These are phyloP conservation scores for Eucalyptus marginata DNA, from an alignment of 345 rosid genomes.

Conservation along the genomic window DNA sequence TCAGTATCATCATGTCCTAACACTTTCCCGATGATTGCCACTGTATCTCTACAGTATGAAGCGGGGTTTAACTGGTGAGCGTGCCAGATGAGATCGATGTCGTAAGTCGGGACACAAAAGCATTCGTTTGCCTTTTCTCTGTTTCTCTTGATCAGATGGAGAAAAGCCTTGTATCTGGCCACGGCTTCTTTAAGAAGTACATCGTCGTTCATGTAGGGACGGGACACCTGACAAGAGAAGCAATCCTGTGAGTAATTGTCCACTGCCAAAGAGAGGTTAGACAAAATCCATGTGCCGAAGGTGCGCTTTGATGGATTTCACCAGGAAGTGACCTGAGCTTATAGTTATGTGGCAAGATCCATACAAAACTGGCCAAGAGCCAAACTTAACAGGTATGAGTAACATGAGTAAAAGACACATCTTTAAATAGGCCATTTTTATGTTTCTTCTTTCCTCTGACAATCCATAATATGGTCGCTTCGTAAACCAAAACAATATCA, in stretches of 20 bases:
- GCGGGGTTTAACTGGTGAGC: constrained; percentile 74
- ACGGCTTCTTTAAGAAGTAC: constrained; percentile 65
- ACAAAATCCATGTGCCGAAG: neutral
- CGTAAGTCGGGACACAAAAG: constrained; percentile 86
- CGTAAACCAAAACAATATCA: neutral
- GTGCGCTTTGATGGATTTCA: neutral
- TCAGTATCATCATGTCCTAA: constrained; percentile 85
- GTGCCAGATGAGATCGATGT: constrained; percentile 93
- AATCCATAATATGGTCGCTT: neutral
- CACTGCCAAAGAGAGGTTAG: neutral
- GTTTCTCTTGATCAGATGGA: constrained; percentile 62
- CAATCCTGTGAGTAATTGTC: neutral
- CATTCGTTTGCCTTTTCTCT: constrained; percentile 32
- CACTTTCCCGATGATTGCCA: constrained; percentile 37
- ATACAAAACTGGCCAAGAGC: neutral
- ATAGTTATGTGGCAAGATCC: neutral
- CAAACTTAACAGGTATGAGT: neutral
- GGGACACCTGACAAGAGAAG: constrained; percentile 44
- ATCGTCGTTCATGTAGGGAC: constrained; percentile 34
- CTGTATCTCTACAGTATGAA: constrained; percentile 53
- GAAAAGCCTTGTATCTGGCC: constrained; percentile 81
- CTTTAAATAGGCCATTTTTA: neutral
- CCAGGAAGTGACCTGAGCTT: neutral
- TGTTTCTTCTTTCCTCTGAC: neutral
- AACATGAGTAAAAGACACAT: neutral